These are phyloP conservation scores for Elsinoe fawcettii DNA, from an alignment of 2,329 filamentous ascomycete species.

Conservation along the genomic window DNA sequence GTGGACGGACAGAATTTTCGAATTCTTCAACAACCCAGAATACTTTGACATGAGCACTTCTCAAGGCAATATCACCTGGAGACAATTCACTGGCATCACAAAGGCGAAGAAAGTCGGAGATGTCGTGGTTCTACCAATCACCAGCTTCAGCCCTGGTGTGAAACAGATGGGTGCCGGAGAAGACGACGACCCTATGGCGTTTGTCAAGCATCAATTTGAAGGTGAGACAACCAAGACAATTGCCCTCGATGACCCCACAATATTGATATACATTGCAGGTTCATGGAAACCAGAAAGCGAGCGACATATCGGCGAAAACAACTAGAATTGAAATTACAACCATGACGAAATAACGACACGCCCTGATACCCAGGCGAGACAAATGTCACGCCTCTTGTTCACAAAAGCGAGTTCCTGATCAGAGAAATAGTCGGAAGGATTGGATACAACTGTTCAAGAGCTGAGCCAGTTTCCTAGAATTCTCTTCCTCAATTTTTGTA, in stretches of 20 bases:
- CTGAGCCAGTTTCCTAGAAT: slow-evolving; percentile 1
- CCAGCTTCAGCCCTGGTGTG: slow-evolving; percentile 92
- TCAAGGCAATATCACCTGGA: slow-evolving; percentile 69
- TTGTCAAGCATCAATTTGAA: slow-evolving; percentile 94
- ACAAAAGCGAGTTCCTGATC: neutral
- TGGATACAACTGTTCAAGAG: slow-evolving; percentile 12
- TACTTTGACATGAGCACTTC: slow-evolving; percentile 75
- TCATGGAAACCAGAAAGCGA: slow-evolving; percentile 69
- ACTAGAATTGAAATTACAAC: slow-evolving; percentile 1
- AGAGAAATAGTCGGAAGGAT: neutral
- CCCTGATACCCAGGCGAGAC: slow-evolving; percentile 10
- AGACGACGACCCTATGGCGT: slow-evolving; percentile 87
- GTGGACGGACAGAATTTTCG: slow-evolving; percentile 89
- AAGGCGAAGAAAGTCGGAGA: slow-evolving; percentile 81
- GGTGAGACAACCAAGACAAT: slow-evolving; percentile 48
- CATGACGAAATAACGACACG: slow-evolving; percentile 5
- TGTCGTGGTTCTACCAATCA: slow-evolving; percentile 88
- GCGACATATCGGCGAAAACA: slow-evolving; percentile 54
- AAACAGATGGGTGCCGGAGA: slow-evolving; percentile 87
- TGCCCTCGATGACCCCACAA: neutral
- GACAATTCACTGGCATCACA: slow-evolving; percentile 83
- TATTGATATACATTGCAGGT: slow-evolving; percentile 38
- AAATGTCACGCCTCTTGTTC: neutral
- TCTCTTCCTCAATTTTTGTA: neutral
- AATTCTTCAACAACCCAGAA: slow-evolving; percentile 81